Base-by-base conservation (phyloP, 2,329 filamentous ascomycete species). In the Annulohypoxylon truncatum region DNA sequence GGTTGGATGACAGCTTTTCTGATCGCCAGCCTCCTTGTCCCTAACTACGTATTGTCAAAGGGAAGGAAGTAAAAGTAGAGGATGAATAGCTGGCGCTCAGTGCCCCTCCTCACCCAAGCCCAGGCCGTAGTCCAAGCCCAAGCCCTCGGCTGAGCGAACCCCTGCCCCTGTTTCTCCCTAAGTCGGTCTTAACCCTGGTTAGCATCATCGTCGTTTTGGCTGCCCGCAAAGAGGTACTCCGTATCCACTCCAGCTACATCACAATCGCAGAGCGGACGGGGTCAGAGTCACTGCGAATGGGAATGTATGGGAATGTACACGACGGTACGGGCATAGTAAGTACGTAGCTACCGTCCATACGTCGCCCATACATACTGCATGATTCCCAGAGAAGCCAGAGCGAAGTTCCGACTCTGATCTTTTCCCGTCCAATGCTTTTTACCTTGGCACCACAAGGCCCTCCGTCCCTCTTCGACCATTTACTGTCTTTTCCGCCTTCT, bases 191-290 rank as follows among this genome's bases (percentile, higher is more conserved):
- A 66, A 69, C 68, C 72, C 72, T 71, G 64, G 70, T 66, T 59
- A 68, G 74, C 71, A 72, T 75, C 74, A 73, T 71, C 71, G 64
- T 73, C 71, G 72, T 74, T 75, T 76, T 67, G 65, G 53, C 69
- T 64, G 65, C 61, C 64, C 64, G 64, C 67, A 60, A 62, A 64
- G 64, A 72, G 57, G 68, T 70, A 72, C 68, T 73, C 71, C 71
- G 68, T 74, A 67, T 69, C 71, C 70, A 72, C 71, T 42, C 15
- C n/a, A 38, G 35, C 35, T 60, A 66, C 71, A 70, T 71, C 66
- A 69, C 69, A 69, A 62, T 61, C 60, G 54, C 58, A 59, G 40
- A 53, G 44, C 29, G 58, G 50, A 59, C 48, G n/a, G 15, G 53
- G 47, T 29, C 44, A 48, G 33, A 46, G 48, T 46, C 31, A 24